A percentile compares a stretch with the other conserved stretches of the same genome.
Evolutionary conservation across 2,329 filamentous ascomycete species (phyloP).

Genomic region (Cladorrhinum sp.): DNA sequence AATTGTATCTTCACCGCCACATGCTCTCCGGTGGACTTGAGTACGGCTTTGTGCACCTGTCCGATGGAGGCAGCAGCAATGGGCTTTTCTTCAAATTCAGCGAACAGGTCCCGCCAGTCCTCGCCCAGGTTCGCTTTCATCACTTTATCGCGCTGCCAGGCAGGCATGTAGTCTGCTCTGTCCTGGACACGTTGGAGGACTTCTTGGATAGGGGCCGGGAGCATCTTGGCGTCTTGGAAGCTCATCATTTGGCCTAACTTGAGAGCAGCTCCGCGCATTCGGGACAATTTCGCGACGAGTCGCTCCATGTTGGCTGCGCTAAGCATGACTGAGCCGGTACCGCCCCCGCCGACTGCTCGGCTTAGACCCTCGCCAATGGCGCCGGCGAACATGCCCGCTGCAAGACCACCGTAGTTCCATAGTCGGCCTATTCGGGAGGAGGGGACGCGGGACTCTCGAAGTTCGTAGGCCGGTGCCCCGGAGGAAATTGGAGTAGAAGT

Average conservation of each 20-base stretch:
- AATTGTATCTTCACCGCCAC: slow-evolving; percentile 98
- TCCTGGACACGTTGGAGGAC: slow-evolving; percentile 94
- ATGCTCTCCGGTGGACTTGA: slow-evolving; percentile 68
- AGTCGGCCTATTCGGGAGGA: slow-evolving; percentile 81
- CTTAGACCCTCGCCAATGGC: slow-evolving; percentile 83
- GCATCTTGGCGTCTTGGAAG: slow-evolving; percentile 94
- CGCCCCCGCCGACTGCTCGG: slow-evolving; percentile 68
- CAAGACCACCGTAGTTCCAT: slow-evolving; percentile 93
- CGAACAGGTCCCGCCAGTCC: slow-evolving; percentile 81
- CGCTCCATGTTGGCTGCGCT: slow-evolving; percentile 90
- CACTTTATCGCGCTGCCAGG: slow-evolving; percentile 86
- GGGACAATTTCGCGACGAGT: slow-evolving; percentile 85
- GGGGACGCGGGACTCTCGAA: slow-evolving; percentile 87
- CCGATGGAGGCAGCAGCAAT: slow-evolving; percentile 96
- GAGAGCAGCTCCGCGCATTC: slow-evolving; percentile 94
- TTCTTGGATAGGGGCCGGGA: slow-evolving; percentile 81
- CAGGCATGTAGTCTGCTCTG: slow-evolving; percentile 95
- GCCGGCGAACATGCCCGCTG: slow-evolving; percentile 92
- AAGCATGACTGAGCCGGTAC: slow-evolving; percentile 75
- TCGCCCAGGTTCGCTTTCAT: slow-evolving; percentile 73
- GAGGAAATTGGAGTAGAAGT: slow-evolving; percentile 16
- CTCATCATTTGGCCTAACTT: slow-evolving; percentile 98
- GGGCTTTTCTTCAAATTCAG: slow-evolving; percentile 82
- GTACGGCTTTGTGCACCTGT: slow-evolving; percentile 82
- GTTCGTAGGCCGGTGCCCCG: slow-evolving; percentile 52